Conservation (phyloP, 306 rosid species). For the Vicia faba region DNA sequence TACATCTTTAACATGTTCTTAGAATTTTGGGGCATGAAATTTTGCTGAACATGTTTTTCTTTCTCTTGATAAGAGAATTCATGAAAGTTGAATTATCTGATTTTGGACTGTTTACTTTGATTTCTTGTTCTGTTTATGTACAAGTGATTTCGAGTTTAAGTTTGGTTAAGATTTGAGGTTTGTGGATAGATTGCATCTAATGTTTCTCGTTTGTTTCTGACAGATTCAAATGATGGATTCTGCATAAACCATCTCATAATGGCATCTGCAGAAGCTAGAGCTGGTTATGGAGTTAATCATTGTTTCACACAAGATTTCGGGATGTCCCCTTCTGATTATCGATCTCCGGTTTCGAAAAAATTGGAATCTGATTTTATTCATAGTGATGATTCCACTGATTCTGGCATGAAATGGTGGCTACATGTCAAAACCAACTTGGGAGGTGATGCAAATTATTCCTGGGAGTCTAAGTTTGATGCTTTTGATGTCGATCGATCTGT, state of each 20-base stretch:
- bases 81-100: not conserved
- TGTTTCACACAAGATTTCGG: conserved; percentile 40
- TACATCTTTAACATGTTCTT: not conserved
- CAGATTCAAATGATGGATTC: conserved; percentile 34
- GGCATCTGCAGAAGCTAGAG: conserved; percentile 44
- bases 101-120: not conserved
- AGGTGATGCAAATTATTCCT: conserved; percentile 45
- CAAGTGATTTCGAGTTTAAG: conserved; percentile 15
- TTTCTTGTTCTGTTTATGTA: not conserved
- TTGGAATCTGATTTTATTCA: conserved; percentile 46
- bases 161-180: conserved; percentile 13
- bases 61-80: too few relatives aligned
- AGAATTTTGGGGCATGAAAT: not conserved
- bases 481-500: conserved; percentile 41
- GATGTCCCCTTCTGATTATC: conserved; percentile 2
- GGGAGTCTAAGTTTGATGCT: conserved; percentile 52
- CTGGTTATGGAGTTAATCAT: conserved; percentile 30
- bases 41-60: not conserved
- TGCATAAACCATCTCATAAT: conserved; percentile 26
- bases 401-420: conserved; percentile 69
- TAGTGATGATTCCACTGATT: conserved; percentile 37
- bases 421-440: conserved; percentile 58
- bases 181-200: conserved; percentile 11
- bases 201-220: conserved; percentile 16
- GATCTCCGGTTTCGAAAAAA: conserved; percentile 18